A percentile compares a stretch with the other conserved stretches of the same genome.
Evolutionary conservation across 2,329 filamentous ascomycete species (phyloP).

Genomic region (Alternaria arbusti): DNA sequence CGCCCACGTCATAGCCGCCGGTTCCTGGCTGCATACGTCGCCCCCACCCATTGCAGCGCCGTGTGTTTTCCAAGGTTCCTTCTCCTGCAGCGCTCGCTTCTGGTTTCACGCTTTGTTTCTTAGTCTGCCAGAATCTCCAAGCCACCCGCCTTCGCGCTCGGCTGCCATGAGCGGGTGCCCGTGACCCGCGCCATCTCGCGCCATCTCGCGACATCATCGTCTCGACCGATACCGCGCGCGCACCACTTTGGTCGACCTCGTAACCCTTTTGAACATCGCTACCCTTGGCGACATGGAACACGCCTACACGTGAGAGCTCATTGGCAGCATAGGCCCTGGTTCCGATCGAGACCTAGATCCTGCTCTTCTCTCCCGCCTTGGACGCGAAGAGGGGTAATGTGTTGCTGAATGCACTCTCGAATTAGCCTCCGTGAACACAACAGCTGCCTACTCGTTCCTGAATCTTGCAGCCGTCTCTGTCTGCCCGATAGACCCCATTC

Average conservation of each 20-base stretch:
- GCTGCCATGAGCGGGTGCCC: not conserved
- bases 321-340: conserved; percentile 6
- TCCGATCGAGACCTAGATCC: conserved; percentile 4
- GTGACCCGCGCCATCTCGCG: conserved; percentile 9
- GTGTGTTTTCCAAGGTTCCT: not conserved
- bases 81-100: not conserved
- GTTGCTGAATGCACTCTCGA: not conserved
- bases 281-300: conserved; percentile 6
- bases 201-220: conserved; percentile 5
- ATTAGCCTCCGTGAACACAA: not conserved
- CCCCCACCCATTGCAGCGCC: not conserved
- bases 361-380: conserved; percentile 10
- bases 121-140: not conserved
- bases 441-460: not conserved
- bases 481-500: not conserved
- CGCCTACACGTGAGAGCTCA: conserved; percentile 3
- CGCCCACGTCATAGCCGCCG: conserved; percentile 17
- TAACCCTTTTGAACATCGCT: conserved; percentile 1
- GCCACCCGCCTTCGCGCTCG: conserved; percentile 1
- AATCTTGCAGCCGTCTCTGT: not conserved
- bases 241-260: conserved; percentile 1
- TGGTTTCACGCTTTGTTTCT: not conserved
- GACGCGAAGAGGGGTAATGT: conserved; percentile 16
- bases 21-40: conserved; percentile 5
- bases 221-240: not conserved